Base-by-base conservation (phyloP, 2,329 filamentous ascomycete species). In the Epichloe bromicola region DNA sequence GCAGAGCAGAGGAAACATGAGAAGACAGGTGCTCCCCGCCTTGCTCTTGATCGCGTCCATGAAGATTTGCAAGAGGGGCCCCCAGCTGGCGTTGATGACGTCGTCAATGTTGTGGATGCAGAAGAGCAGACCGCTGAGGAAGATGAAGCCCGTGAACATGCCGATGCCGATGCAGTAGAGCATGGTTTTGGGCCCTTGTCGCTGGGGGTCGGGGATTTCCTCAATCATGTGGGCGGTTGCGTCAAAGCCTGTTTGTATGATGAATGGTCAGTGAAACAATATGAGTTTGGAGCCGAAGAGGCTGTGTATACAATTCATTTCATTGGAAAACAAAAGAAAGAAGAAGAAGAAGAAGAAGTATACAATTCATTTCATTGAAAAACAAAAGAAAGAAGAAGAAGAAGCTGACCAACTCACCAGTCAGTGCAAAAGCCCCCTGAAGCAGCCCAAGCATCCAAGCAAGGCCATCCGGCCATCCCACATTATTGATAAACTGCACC, bases 391-490 rank as follows among this genome's bases (percentile, higher is more conserved):
- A 14, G 5, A 30, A 14, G 17, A 48, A 38, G 14, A 43, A 15
- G 19, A 26, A n/a, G 12, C 5, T 30, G 10, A 10, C 6, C 8
- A 20, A 52, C 55, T 34, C 49, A 57, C 61, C 60, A 5, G 72
- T 76, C 26, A 76, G 58, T 5, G 70, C 67, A 53, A 75, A 74
- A 0, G 73, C 72, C 1, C 1, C 73, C 57, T 76, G 78, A 1
- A 82, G 64, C 43, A 78, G 61, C 1, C 74, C 74, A n/a, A 78
- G 65, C 47, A 76, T 61, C 74, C 74, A 82, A 3, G 78, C 70
- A 36, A 86, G 62, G 0, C 82, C 82, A 64, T 85, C 79, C 0
- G 83, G 82, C 83, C 82, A 86, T 41, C 80, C 81, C 8, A 78
- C 80, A 45, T 76, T 63, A 56, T 88, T 88, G 61, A 85, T 75